These are phyloP conservation scores for Glarea lozoyensis DNA, from an alignment of 495 filamentous ascomycete genomes.

Conservation along the genomic window DNA sequence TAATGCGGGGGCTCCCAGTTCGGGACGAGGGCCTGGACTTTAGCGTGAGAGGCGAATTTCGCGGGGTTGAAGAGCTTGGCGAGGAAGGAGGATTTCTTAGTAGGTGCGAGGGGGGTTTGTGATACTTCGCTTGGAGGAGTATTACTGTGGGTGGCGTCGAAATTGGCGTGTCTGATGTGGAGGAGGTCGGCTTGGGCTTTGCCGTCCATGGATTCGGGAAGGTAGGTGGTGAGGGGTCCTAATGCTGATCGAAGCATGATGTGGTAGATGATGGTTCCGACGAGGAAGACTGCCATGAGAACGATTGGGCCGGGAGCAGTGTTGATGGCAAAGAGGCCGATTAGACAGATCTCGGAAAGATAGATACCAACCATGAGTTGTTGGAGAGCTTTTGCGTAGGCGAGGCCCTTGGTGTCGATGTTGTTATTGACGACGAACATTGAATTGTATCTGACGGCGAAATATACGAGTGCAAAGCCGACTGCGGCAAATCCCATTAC, in stretches of 20 bases:
- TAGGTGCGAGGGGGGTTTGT: constrained; percentile 17
- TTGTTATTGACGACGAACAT: constrained; percentile 77
- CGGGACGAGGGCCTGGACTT: constrained; percentile 65
- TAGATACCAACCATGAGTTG: constrained; percentile 88
- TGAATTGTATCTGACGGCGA: constrained; percentile 90
- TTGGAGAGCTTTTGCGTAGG: constrained; percentile 78
- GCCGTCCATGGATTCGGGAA: constrained; percentile 49
- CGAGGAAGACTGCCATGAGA: constrained; percentile 72
- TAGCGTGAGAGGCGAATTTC: constrained; percentile 57
- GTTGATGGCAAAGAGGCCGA: constrained; percentile 79
- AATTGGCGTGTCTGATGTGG: constrained; percentile 22
- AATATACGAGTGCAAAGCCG: constrained; percentile 77
- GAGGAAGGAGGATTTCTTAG: constrained; percentile 37
- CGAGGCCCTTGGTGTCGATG: constrained; percentile 84
- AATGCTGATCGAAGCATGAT: constrained; percentile 68
- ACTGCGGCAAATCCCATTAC: constrained; percentile 80
- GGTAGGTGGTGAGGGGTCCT: constrained; percentile 65
- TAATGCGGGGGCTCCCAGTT: constrained; percentile 38
- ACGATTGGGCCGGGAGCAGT: constrained; percentile 68
- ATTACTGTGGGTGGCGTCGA: constrained; percentile 21
- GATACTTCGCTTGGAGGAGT: constrained; percentile 20
- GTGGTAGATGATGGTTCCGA: constrained; percentile 76
- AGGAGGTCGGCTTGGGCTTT: constrained; percentile 50
- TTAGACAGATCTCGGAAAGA: constrained; percentile 75
- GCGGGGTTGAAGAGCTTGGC: constrained; percentile 68